Conservation (phyloP, 305 asterid genomes). For the Plantago lanceolata region DNA sequence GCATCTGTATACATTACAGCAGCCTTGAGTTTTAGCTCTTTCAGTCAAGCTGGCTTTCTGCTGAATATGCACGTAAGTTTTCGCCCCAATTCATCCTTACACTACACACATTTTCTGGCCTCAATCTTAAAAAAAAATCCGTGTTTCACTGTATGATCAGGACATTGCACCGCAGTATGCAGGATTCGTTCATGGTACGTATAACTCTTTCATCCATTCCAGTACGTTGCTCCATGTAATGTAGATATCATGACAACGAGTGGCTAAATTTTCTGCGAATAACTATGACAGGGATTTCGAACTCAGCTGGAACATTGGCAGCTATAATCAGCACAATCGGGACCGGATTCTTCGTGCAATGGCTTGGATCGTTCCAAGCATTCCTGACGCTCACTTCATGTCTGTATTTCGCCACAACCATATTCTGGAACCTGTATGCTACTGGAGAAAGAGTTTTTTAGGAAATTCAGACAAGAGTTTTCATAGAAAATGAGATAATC, state of each 20-base stretch:
- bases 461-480: constrained; percentile 7
- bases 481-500: no score
- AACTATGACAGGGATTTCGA: constrained; percentile 61
- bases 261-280: background rate
- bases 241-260: background rate
- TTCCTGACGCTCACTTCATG: constrained; percentile 77
- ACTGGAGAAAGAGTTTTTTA: constrained; percentile 88
- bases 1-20: constrained; percentile 55
- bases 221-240: background rate
- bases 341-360: constrained; percentile 79
- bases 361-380: constrained; percentile 94
- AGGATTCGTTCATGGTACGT: constrained; percentile 78
- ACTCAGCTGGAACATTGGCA: constrained; percentile 90
- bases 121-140: constrained; percentile 8
- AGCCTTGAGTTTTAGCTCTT: constrained; percentile 85
- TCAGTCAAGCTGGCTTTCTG: constrained; percentile 91
- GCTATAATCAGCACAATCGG: constrained; percentile 90
- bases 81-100: background rate
- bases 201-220: background rate
- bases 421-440: constrained; percentile 79
- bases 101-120: background rate
- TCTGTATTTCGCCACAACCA: constrained; percentile 69
- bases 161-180: constrained; percentile 90
- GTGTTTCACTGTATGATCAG: constrained; percentile 35
- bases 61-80: constrained; percentile 86